These are phyloP conservation scores for Oryza coarctata DNA, from an alignment of 176 grass and related monocot genomes.

Conservation along the genomic window DNA sequence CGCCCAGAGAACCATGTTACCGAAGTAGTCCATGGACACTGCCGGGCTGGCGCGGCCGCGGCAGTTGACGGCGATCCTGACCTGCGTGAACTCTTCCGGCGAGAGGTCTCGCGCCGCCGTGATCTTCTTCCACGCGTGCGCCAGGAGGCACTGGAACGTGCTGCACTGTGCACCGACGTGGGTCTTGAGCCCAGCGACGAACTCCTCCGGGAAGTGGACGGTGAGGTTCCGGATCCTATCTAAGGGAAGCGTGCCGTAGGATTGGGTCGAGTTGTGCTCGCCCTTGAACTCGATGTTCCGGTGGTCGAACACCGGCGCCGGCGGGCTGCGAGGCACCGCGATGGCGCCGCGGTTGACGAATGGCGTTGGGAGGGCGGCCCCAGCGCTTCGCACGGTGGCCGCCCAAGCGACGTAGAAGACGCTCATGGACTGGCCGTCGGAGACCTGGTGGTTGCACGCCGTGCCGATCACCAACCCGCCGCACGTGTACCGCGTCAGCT, in stretches of 20 bases:
- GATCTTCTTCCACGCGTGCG: conserved; percentile 49
- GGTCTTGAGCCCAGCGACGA: conserved; percentile 32
- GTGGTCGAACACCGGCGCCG: conserved; percentile 28
- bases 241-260: neutral
- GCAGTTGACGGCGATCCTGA: conserved; percentile 43
- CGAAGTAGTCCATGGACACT: conserved; percentile 33
- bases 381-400: neutral
- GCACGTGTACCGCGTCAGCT: conserved; percentile 43
- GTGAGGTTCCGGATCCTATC: conserved; percentile 20
- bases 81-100: neutral
- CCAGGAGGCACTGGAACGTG: conserved; percentile 51
- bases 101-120: conserved; percentile 36
- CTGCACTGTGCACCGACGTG: conserved; percentile 14
- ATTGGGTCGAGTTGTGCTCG: neutral
- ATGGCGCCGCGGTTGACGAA: conserved; percentile 12
- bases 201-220: conserved; percentile 32
- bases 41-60: conserved; percentile 14
- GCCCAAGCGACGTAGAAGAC: conserved; percentile 37
- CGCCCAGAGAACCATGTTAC: conserved; percentile 53
- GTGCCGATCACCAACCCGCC: conserved; percentile 41
- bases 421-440: conserved; percentile 53
- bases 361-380: neutral
- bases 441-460: conserved; percentile 20
- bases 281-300: conserved; percentile 38
- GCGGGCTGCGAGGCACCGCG: neutral